A percentile compares a stretch with the other conserved stretches of the same genome.
Conservation (phyloP, 805 yeast genomes). For the Starmerella bombi region DNA sequence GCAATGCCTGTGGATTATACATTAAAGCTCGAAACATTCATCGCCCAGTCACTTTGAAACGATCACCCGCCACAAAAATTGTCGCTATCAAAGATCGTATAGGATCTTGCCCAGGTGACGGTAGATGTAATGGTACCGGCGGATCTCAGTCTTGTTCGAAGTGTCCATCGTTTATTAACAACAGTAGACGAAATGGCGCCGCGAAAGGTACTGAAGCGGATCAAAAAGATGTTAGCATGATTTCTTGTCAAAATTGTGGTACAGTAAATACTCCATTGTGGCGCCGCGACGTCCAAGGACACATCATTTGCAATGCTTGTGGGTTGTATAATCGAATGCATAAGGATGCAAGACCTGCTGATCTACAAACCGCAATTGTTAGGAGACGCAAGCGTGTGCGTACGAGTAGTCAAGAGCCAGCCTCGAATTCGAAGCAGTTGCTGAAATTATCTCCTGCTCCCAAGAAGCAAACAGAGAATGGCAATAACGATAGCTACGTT, state of each 20-base stretch:
- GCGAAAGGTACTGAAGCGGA: not conserved
- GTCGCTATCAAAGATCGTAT: constrained; percentile 13
- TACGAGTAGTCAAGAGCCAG: not conserved
- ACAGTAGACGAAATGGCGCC: constrained; percentile 38
- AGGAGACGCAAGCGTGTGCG: constrained; percentile 55
- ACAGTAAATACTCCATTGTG: constrained; percentile 79
- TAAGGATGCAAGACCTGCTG: constrained; percentile 63
- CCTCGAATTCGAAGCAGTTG: too few species aligned
- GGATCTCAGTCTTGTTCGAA: constrained; percentile 69
- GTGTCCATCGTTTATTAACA: constrained; percentile 55
- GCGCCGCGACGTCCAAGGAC: constrained; percentile 72
- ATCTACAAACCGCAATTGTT: constrained; percentile 58
- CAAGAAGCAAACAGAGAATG: too few species aligned
- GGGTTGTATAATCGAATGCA: constrained; percentile 63
- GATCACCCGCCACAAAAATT: constrained; percentile 22
- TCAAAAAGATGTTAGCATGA: constrained; percentile 25
- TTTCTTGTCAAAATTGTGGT: constrained; percentile 73
- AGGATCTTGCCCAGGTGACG: constrained; percentile 62
- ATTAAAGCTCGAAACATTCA: constrained; percentile 45
- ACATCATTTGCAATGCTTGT: constrained; percentile 81
- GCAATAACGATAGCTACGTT: too few species aligned
- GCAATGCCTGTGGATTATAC: constrained; percentile 93
- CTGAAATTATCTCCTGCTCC: too few species aligned
- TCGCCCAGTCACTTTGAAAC: constrained; percentile 52
- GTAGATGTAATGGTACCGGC: constrained; percentile 79